Conservation (phyloP, 345 rosid genomes). For the Syzygium grande region DNA sequence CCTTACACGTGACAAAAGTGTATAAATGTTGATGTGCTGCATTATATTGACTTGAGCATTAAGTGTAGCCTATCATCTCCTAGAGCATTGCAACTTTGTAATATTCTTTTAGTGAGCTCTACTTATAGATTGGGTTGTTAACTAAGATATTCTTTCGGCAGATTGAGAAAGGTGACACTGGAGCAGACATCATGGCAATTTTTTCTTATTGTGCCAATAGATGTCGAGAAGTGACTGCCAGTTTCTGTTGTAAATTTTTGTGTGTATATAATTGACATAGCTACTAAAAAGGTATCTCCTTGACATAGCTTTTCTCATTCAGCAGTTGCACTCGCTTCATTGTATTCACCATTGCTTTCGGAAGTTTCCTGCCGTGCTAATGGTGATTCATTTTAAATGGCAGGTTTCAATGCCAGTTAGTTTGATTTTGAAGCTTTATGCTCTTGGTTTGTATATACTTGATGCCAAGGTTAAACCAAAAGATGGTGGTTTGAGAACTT, state of each 20-base stretch:
- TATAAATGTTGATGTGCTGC: background rate
- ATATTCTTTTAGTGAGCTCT: background rate
- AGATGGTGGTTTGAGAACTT: slow-evolving; percentile 19
- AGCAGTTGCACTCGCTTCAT: background rate
- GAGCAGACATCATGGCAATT: slow-evolving; percentile 46
- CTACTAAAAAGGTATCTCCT: slow-evolving; percentile 46
- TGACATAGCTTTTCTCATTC: slow-evolving; percentile 2
- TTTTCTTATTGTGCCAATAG: slow-evolving; percentile 67
- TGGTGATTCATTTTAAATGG: slow-evolving; percentile 15
- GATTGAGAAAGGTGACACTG: slow-evolving; percentile 34
- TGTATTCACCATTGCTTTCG: background rate
- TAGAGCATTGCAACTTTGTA: background rate
- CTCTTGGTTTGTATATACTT: slow-evolving; percentile 40
- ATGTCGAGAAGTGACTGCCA: slow-evolving; percentile 36
- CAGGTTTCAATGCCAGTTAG: slow-evolving; percentile 46
- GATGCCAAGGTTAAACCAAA: slow-evolving; percentile 18
- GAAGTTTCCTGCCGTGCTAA: slow-evolving; percentile 1
- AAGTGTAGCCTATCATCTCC: background rate
- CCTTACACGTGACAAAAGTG: background rate
- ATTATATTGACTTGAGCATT: background rate
- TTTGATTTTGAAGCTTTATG: slow-evolving; percentile 62
- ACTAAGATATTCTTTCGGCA: slow-evolving; percentile 8
- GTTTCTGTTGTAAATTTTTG: slow-evolving; percentile 43
- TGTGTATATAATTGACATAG: slow-evolving; percentile 31
- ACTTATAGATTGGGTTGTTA: background rate